Base-by-base conservation (phyloP, 1,284 basidiomycete species). In the Sporisorium exsertum region DNA sequence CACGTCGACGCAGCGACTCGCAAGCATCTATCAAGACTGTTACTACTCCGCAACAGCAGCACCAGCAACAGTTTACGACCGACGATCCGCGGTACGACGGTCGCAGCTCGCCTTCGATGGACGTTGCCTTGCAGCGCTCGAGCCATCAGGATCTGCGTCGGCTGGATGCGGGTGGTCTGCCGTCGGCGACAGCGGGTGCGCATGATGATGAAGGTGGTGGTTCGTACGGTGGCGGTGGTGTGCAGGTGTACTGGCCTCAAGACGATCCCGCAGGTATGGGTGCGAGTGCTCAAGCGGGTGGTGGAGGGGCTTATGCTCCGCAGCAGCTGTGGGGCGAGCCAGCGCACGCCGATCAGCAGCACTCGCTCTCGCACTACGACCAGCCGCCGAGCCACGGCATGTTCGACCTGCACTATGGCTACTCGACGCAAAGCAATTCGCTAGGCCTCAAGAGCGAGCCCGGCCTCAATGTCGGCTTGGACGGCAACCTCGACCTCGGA, bases 361-460 rank as follows among this genome's bases (percentile, higher is more conserved):
- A 72, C 24, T 32, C 37, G 33, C 42, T 62, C 2, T 4, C 35
- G 18, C 60, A 65, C 20, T 60, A 65, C n/a, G 63, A 72, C 33
- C 45, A 49, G n/a, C 18, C 51, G 16, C n/a, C 45, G 2, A 51
- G 24, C n/a, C 55, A 58, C 20, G 53, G 47, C 2, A 46, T 45
- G n/a, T 72, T 72, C n/a, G 69, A 72, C 10, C 60, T 61, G 15
- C 51, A 72, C 42, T 72, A 66, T 26, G 54, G 49, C 29, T 72
- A 65, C 22, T 52, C 37, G 18, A 40, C 45, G 3, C 61, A 60
- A 26, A n/a, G 46, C 32, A 68, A 60, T 46, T 57, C 58, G 12
- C 64, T 70, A n/a, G 72, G 72, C 1, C 43, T 70, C 26, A 68
- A 74, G 24, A 29, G 43, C 16, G 72, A 69, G n/a, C 32, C 51